These are phyloP conservation scores for Euptelea pleiosperma DNA, from an alignment of 164 flowering plant genomes.

Conservation along the genomic window DNA sequence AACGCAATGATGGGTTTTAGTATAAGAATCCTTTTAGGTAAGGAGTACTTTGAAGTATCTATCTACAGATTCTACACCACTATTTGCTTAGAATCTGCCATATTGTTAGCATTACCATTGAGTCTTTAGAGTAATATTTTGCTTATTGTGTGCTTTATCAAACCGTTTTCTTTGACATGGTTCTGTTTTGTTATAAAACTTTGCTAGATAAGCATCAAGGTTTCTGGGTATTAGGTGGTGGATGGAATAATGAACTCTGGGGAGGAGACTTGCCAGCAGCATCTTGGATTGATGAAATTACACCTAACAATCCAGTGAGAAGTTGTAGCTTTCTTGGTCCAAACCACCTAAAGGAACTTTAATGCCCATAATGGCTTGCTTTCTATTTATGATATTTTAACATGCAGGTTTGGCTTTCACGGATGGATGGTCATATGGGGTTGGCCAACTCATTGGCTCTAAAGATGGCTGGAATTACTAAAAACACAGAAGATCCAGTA, in stretches of 20 bases:
- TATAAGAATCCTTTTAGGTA: too few relatives aligned
- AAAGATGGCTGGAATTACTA: slow-evolving; percentile 62
- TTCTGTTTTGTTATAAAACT: not conserved
- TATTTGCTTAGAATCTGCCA: too few relatives aligned
- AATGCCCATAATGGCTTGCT: not conserved
- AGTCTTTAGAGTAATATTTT: too few relatives aligned
- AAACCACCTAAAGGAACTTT: not conserved
- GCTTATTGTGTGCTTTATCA: too few relatives aligned
- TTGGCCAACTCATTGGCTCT: slow-evolving; percentile 83
- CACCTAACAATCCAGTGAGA: slow-evolving; percentile 82
- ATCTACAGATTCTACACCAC: too few relatives aligned
- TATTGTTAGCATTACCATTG: too few relatives aligned
- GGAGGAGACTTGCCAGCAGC: slow-evolving; percentile 80
- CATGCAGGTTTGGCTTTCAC: slow-evolving; percentile 75
- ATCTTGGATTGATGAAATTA: slow-evolving; percentile 85
- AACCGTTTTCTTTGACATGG: not conserved
- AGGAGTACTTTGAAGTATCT: too few relatives aligned
- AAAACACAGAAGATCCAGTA: slow-evolving; percentile 54
- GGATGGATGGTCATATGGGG: slow-evolving; percentile 98
- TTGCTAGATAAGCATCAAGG: slow-evolving; percentile 50
- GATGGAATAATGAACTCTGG: slow-evolving; percentile 97
- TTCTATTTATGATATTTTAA: slow-evolving; percentile 3
- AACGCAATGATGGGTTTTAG: too few relatives aligned
- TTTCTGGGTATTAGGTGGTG: slow-evolving; percentile 90
- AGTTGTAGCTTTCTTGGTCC: slow-evolving; percentile 1